Percentiles rank a stretch among this genome's conserved stretches.
Evolutionary conservation across 495 filamentous ascomycete genomes (phyloP).

Genomic region (Tuber calosporum): DNA sequence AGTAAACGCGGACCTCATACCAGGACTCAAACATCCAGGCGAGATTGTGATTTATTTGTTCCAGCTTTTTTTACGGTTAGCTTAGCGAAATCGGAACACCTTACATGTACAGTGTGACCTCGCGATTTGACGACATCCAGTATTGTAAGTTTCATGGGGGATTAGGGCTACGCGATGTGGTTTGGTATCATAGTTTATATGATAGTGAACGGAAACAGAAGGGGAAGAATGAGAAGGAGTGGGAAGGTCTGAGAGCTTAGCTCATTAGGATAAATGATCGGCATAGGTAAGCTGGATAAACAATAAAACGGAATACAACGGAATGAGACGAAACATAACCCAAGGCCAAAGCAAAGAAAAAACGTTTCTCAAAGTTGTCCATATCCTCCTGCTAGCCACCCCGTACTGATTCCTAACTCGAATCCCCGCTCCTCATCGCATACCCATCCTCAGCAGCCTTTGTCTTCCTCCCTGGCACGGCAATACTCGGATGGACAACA

Average conservation of each 20-base stretch:
- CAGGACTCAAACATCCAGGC: too few species aligned
- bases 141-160: not conserved
- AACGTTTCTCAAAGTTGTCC: not conserved
- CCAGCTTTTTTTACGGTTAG: not conserved
- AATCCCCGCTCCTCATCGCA: not conserved
- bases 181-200: not conserved
- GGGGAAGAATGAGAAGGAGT: not conserved
- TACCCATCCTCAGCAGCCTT: not conserved
- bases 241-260: not conserved
- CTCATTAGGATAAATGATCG: not conserved
- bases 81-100: not conserved
- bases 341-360: not conserved
- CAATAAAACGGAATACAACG: not conserved
- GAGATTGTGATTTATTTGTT: too few species aligned
- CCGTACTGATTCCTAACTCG: not conserved
- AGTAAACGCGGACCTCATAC: too few species aligned
- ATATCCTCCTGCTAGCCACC: not conserved
- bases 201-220: not conserved
- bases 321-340: not conserved
- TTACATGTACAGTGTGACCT: not conserved
- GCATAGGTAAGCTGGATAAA: not conserved
- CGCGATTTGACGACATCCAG: not conserved
- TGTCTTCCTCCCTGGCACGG: slow-evolving; percentile 13
- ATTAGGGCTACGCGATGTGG: not conserved
- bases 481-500: slow-evolving; percentile 45